Conservation (phyloP, 129 eudicot species). For the Pulicaria dysenterica region DNA sequence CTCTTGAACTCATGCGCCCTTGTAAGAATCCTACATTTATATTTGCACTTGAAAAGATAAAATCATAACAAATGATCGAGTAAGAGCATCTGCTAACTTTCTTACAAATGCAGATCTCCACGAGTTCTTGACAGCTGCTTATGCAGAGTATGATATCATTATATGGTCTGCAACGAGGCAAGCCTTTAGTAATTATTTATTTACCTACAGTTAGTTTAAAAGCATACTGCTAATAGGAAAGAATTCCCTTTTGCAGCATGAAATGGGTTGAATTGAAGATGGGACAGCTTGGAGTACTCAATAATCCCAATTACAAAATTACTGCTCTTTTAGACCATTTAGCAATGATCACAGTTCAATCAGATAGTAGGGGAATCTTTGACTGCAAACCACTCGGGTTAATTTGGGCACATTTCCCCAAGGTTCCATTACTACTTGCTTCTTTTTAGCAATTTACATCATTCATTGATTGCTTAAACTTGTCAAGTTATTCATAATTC, state of each 20-base stretch:
- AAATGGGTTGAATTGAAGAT: conserved; percentile 98
- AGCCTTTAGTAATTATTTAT: conserved; percentile 17
- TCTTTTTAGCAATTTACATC: neutral
- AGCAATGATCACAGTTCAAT: conserved; percentile 95
- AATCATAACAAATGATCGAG: neutral
- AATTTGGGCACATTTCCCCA: conserved; percentile 94
- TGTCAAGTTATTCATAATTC: too few relatives aligned
- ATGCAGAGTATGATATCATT: conserved; percentile 97
- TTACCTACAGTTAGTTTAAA: neutral
- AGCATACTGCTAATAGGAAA: conserved; percentile 9
- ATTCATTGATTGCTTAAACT: neutral
- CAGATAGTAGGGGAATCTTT: conserved; percentile 82
- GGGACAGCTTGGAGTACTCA: conserved; percentile 94
- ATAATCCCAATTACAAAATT: conserved; percentile 83
- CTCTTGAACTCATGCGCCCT: conserved; percentile 93
- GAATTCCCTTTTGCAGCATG: conserved; percentile 63
- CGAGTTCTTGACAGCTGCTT: conserved; percentile 88
- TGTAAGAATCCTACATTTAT: conserved; percentile 54
- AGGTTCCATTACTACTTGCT: conserved; percentile 47
- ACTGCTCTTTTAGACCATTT: conserved; percentile 92
- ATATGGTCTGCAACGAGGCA: conserved; percentile 99
- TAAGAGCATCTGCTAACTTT: conserved; percentile 4
- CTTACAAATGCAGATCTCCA: conserved; percentile 72
- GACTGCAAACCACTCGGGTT: conserved; percentile 97
- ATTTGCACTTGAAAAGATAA: conserved; percentile 10